A percentile compares a stretch with the other conserved stretches of the same genome.
Evolutionary conservation across 805 yeast species (phyloP).

Genomic region (Wickerhamomyces hampshirensis): DNA sequence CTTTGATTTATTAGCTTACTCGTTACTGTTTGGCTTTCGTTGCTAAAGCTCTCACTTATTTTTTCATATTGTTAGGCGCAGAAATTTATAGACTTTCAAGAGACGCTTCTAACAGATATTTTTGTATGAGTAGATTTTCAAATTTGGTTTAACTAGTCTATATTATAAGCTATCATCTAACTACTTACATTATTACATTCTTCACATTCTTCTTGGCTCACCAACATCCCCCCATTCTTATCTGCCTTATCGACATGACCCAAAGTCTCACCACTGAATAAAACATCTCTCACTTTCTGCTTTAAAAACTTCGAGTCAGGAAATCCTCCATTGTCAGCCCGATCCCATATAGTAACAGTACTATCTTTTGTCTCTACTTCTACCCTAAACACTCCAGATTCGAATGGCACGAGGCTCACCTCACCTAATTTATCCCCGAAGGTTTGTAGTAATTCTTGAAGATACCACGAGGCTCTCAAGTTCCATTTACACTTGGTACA

Average conservation of each 20-base stretch:
- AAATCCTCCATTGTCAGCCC: conserved; percentile 64
- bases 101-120: too few relatives aligned
- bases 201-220: conserved; percentile 9
- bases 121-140: too few relatives aligned
- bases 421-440: conserved; percentile 57
- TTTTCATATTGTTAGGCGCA: too few relatives aligned
- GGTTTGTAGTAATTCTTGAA: conserved; percentile 81
- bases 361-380: conserved; percentile 36
- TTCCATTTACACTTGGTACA: conserved; percentile 89
- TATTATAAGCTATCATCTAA: too few relatives aligned
- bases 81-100: too few relatives aligned
- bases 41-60: too few relatives aligned
- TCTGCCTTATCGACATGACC: conserved; percentile 57
- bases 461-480: conserved; percentile 81
- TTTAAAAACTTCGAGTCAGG: conserved; percentile 83
- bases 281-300: conserved; percentile 52
- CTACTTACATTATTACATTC: too few relatives aligned
- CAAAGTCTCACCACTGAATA: conserved; percentile 49
- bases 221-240: conserved; percentile 17
- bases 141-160: too few relatives aligned
- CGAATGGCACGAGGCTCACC: conserved; percentile 43
- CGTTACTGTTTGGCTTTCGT: too few relatives aligned
- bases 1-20: too few relatives aligned
- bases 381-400: conserved; percentile 58
- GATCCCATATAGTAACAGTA: conserved; percentile 49